Base-by-base conservation (phyloP, 371 early-diverging fungal genomes). In the Mortierella sp. region DNA sequence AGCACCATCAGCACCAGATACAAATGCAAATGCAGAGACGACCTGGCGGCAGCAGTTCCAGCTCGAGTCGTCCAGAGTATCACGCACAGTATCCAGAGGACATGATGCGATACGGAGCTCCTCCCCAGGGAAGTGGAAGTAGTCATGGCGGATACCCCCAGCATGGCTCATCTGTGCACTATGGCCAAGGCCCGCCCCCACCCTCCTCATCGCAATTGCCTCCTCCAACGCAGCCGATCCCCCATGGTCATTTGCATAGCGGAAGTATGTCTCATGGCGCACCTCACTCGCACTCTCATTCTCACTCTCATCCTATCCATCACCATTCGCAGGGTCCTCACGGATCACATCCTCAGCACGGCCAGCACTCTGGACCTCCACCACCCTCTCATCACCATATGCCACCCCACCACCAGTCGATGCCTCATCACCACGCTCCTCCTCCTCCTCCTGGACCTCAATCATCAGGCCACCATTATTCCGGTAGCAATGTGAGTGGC, bases 101-200 rank as follows among this genome's bases (percentile, higher is more conserved):
- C 0, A 82, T 86, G 78, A 82, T 86, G 78, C 80, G 87, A 19
- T 86, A 86, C 34, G 82, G 86, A 34, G 81, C 77, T 3, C 84
- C 84, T 16, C 83, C 83, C 42, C 86, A 76, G 50, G 78, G 87
- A 1, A 75, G 86, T 47, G 82, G 87, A 70, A 73, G 81, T 24
- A 76, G 79, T 38, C 86, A 85, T 72, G 72, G 63, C 11, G 82
- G 86, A 26, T 85, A 85, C 54, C 70, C 82, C 21, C 79, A 77
- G 65, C 85, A 85, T 34, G 75, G 80, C 16, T 68, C 82, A 2
- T 34, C 74, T 7, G 73, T 86, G 72, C 87, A 86, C 44, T 86
- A 80, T 80, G 80, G 82, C n/a, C 87, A 78, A 47, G 80, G 80
- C 8, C 72, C 80, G 6, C 77, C 76, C 19, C 82, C 82, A 48